Evolutionary conservation across 768 basidiomycete species (phyloP), one percentile per base, ranked within the genome.

Genomic region (Podaxis sp.): DNA sequence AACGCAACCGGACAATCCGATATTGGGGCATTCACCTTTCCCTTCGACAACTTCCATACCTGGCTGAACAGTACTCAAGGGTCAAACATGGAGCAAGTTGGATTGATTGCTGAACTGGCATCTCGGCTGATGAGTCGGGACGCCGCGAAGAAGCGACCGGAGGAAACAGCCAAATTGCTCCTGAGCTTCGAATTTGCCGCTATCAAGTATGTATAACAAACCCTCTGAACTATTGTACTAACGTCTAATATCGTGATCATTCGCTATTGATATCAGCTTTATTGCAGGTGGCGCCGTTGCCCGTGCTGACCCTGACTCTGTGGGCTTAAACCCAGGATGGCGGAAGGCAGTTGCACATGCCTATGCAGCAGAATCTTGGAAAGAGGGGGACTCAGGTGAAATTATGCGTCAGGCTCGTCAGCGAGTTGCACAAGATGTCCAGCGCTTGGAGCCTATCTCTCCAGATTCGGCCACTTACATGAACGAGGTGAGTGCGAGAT

Each of bases 301-400:
- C 17, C 40, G 40, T 7, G 17, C 40, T 12, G 40, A 42, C 40
- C 40, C 40, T 42, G 40, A 17, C n/a, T 44, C 42, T 6, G 42
- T 44, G 4, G 42, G 42, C n/a, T 69, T 83, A 19, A 77, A 82
- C 67, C 83, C 82, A 13, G 78, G 77, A 0, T 85, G 83, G 81
- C 74, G 83, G 13, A 71, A 75, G 17, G 75, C 82, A 1, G 48
- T 82, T 13, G 68, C 73, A 4, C 69, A 80, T 36, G 66, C 73
- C 3, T 49, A 67, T 7, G 68, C 56, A 4, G 28, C 7, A 65
- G 75, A 59, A 17, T n/a, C 8, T 15, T 77, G 76, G 76, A 46
- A 57, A 13, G 73, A 75, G 42, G 74, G 74, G 7, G 55, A 64
- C n/a, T 59, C 70, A 6, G 56, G 39, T 17, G 65, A 63, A 11